phyloP scores from a whole-genome alignment of 371 early-diverging fungal species.

The Rhizopus sp. region DNA sequence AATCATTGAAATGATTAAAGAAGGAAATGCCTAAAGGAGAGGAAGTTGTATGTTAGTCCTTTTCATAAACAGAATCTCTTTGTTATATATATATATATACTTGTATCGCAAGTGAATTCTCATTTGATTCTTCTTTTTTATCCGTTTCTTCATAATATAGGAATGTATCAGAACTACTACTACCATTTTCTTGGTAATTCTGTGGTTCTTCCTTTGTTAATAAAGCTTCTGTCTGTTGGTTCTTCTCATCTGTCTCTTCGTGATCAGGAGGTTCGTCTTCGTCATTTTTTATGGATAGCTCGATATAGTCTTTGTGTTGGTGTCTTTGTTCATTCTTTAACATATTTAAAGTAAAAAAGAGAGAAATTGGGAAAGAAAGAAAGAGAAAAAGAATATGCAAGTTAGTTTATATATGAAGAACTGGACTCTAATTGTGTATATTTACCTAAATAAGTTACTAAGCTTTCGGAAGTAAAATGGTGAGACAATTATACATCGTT shows the following conservation, averaged over 20 bases:
- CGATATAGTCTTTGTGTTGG: conserved; percentile 19
- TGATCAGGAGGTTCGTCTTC: conserved; percentile 16
- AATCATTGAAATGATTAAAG: conserved; percentile 69
- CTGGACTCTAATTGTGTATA: too few relatives aligned
- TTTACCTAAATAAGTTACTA: too few relatives aligned
- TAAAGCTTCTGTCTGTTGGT: background rate
- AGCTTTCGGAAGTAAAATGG: too few relatives aligned
- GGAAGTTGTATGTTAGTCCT: background rate
- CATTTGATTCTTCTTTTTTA: background rate
- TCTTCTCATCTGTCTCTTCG: conserved; percentile 6
- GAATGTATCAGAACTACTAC: too few relatives aligned
- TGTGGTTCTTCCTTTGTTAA: background rate
- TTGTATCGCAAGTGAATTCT: background rate
- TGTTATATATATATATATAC: background rate
- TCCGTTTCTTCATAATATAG: background rate
- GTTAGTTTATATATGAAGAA: too few relatives aligned
- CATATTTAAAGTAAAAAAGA: background rate
- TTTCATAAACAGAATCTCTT: background rate
- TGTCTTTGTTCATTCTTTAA: conserved; percentile 1
- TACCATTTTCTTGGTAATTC: background rate
- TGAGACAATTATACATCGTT: too few relatives aligned
- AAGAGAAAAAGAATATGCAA: too few relatives aligned
- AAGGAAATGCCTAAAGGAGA: conserved; percentile 69
- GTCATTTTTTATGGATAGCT: conserved; percentile 22
- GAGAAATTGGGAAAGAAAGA: background rate